phyloP scores from a whole-genome alignment of 2,329 filamentous ascomycete genomes.

The Emericellopsis cladophorae region DNA sequence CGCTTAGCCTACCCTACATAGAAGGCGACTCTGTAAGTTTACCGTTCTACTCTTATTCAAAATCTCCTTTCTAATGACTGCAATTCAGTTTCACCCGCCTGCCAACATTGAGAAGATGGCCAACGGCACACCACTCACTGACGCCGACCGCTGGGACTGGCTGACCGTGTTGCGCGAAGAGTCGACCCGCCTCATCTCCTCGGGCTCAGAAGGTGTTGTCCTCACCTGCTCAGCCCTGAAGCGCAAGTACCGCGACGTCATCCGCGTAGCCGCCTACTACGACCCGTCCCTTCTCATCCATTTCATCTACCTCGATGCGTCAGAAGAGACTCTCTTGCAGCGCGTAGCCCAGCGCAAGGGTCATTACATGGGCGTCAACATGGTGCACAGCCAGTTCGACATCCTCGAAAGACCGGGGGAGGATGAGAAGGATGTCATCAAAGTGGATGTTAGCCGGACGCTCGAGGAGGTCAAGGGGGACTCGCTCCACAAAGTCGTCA shows the following conservation, averaged over 20 bases:
- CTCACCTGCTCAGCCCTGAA: slow-evolving; percentile 94
- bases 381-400: slow-evolving; percentile 88
- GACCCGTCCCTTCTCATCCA: slow-evolving; percentile 64
- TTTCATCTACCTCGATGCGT: slow-evolving; percentile 81
- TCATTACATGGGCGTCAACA: slow-evolving; percentile 92
- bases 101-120: slow-evolving; percentile 89
- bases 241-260: slow-evolving; percentile 91
- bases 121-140: slow-evolving; percentile 69
- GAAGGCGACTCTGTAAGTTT: slow-evolving; percentile 65
- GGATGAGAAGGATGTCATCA: slow-evolving; percentile 61
- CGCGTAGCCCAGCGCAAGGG: slow-evolving; percentile 63
- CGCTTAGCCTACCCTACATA: slow-evolving; percentile 56
- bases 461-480: slow-evolving; percentile 47
- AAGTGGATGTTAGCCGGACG: slow-evolving; percentile 52
- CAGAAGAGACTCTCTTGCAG: slow-evolving; percentile 60
- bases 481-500: slow-evolving; percentile 43
- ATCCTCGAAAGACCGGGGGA: slow-evolving; percentile 69
- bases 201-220: slow-evolving; percentile 63
- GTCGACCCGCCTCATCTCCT: slow-evolving; percentile 40
- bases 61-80: no score
- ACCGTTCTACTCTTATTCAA: background rate
- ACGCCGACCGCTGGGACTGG: slow-evolving; percentile 97
- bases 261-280: slow-evolving; percentile 69
- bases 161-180: slow-evolving; percentile 65
- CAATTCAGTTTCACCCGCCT: slow-evolving; percentile 53